Evolutionary conservation across 2,329 filamentous ascomycete species (phyloP).

Genomic region (Sporothrix euskadiensis): DNA sequence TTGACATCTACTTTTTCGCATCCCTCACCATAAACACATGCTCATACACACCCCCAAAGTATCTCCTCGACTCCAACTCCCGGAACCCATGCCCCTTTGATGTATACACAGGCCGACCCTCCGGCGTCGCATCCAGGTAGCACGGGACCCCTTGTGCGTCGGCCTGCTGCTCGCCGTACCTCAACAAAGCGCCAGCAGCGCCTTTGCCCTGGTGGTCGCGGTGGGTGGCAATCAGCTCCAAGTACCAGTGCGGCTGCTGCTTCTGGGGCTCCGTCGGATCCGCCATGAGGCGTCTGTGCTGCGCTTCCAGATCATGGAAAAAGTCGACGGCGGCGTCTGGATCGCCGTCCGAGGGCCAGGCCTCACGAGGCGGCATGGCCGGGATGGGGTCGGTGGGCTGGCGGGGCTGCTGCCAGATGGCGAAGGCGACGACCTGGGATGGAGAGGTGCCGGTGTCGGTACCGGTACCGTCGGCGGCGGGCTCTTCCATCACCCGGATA

Average conservation of each 20-base stretch:
- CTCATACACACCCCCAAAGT: slow-evolving; percentile 41
- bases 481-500: slow-evolving; percentile 43
- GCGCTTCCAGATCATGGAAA: slow-evolving; percentile 43
- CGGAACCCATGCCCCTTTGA: slow-evolving; percentile 48
- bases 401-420: slow-evolving; percentile 47
- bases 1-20: neutral
- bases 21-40: slow-evolving; percentile 43
- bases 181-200: slow-evolving; percentile 46
- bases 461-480: neutral
- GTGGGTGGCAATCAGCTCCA: slow-evolving; percentile 51
- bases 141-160: slow-evolving; percentile 47
- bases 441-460: too few relatives aligned
- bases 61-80: slow-evolving; percentile 41
- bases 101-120: slow-evolving; percentile 50
- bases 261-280: slow-evolving; percentile 33
- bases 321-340: slow-evolving; percentile 43
- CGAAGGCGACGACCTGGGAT: slow-evolving; percentile 45
- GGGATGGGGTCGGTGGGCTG: slow-evolving; percentile 32
- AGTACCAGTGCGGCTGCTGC: slow-evolving; percentile 46
- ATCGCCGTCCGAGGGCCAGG: slow-evolving; percentile 47
- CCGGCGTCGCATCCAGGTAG: slow-evolving; percentile 54
- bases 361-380: slow-evolving; percentile 35
- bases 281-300: slow-evolving; percentile 44
- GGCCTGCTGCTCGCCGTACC: slow-evolving; percentile 50
- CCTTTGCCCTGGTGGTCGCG: slow-evolving; percentile 50